Evolutionary conservation across 768 basidiomycete genomes (phyloP).

Genomic region (Naematelia encephala): DNA sequence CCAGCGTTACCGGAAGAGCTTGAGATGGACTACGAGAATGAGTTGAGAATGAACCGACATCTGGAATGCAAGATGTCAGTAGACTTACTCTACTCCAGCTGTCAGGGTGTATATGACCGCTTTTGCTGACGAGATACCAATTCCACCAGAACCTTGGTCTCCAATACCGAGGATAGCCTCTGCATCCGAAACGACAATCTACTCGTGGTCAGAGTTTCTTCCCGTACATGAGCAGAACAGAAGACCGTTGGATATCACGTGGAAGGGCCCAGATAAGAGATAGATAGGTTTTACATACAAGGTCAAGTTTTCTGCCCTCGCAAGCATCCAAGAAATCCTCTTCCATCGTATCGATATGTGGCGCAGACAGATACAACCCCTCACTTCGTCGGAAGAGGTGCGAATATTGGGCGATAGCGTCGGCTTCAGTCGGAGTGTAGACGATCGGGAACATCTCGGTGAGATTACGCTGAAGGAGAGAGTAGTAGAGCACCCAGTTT

Average conservation of each 20-base stretch:
- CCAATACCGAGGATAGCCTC: slow-evolving; percentile 48
- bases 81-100: slow-evolving; percentile 51
- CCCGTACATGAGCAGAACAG: no score
- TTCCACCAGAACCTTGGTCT: slow-evolving; percentile 50
- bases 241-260: no score
- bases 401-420: slow-evolving; percentile 79
- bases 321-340: slow-evolving; percentile 65
- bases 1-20: slow-evolving; percentile 50
- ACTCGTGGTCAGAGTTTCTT: no score
- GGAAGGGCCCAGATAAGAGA: no score
- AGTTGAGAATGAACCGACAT: no score
- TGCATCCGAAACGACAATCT: slow-evolving; percentile 49
- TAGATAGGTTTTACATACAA: slow-evolving; percentile 20
- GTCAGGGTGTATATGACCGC: slow-evolving; percentile 61
- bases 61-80: no score
- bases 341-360: slow-evolving; percentile 66
- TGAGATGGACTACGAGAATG: slow-evolving; percentile 29
- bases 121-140: slow-evolving; percentile 59
- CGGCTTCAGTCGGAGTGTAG: slow-evolving; percentile 57
- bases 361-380: slow-evolving; percentile 67
- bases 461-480: slow-evolving; percentile 61
- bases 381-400: slow-evolving; percentile 74
- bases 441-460: slow-evolving; percentile 56
- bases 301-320: slow-evolving; percentile 40
- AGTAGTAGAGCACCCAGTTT: slow-evolving; percentile 69